Evolutionary conservation across 2,329 filamentous ascomycete genomes (phyloP).

Genomic region (Mycogone perniciosa): DNA sequence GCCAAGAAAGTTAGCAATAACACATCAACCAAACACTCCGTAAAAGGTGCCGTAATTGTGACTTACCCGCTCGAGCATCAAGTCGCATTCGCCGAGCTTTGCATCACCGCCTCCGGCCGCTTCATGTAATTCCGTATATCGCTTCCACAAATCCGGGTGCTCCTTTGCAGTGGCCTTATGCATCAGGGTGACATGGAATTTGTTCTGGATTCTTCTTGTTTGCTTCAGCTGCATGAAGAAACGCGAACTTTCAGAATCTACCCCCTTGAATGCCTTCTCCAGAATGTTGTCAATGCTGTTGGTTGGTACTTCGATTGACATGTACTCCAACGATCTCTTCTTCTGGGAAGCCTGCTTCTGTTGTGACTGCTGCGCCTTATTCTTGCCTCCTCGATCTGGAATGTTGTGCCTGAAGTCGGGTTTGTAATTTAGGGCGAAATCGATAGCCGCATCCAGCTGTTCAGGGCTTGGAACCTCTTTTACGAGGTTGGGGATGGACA

Average conservation of each 20-base stretch:
- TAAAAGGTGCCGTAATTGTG: not conserved
- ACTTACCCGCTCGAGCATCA: conserved; percentile 55
- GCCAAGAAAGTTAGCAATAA: conserved; percentile 16
- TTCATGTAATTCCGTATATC: conserved; percentile 57
- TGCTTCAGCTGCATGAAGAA: conserved; percentile 74
- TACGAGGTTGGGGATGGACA: conserved; percentile 72
- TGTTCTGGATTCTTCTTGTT: conserved; percentile 67
- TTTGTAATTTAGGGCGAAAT: conserved; percentile 66
- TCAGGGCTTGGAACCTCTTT: conserved; percentile 61
- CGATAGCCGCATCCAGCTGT: conserved; percentile 74
- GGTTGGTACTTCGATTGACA: conserved; percentile 43
- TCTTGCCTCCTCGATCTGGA: conserved; percentile 46
- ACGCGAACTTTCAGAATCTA: conserved; percentile 35
- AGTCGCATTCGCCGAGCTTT: conserved; percentile 54
- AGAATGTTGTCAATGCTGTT: conserved; percentile 48
- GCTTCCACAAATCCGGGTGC: conserved; percentile 67
- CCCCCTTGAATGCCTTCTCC: conserved; percentile 60
- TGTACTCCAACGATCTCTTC: conserved; percentile 49
- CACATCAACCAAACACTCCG: conserved; percentile 27
- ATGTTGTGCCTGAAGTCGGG: conserved; percentile 73
- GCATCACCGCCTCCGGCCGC: conserved; percentile 23
- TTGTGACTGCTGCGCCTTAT: conserved; percentile 25
- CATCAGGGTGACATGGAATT: conserved; percentile 92
- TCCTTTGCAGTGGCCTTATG: conserved; percentile 62
- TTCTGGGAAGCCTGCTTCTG: conserved; percentile 30